A percentile compares a stretch with the other conserved stretches of the same genome.
Conservation (phyloP, 73 alveolate species). For the Uronychia binucleata region DNA sequence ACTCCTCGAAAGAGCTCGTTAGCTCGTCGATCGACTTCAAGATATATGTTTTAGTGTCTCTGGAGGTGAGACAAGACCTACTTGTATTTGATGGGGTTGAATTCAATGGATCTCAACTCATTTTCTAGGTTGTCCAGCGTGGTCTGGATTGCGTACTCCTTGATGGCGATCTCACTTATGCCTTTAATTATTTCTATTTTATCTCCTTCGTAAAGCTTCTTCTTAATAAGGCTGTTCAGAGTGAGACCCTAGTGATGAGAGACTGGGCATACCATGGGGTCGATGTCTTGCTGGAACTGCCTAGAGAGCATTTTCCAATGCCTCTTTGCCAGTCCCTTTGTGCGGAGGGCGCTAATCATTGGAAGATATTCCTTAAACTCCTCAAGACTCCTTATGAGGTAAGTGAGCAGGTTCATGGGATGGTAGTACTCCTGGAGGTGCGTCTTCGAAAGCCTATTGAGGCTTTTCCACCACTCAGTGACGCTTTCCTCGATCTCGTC, state of each 20-base stretch:
- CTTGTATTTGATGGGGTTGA: constrained; percentile 26
- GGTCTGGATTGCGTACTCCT: constrained; percentile 42
- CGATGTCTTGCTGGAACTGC: constrained; percentile 30
- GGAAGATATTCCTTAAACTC: constrained; percentile 43
- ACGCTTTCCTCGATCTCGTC: constrained; percentile 44
- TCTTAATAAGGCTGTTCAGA: constrained; percentile 19
- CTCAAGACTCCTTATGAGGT: constrained; percentile 31
- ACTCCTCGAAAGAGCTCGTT: constrained; percentile 31
- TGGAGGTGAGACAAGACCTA: not conserved
- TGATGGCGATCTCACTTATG: constrained; percentile 41
- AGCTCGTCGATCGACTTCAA: constrained; percentile 37
- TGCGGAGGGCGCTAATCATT: constrained; percentile 34
- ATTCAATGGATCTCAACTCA: constrained; percentile 30
- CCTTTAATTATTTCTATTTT: constrained; percentile 38
- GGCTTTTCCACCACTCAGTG: constrained; percentile 39
- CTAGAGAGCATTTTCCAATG: constrained; percentile 40
- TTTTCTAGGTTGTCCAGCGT: constrained; percentile 41
- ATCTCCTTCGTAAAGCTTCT: constrained; percentile 32
- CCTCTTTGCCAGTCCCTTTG: constrained; percentile 54
- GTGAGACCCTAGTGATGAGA: constrained; percentile 3
- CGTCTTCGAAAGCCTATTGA: constrained; percentile 26
- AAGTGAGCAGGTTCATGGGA: constrained; percentile 35
- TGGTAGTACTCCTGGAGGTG: constrained; percentile 9
- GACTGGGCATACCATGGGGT: constrained; percentile 6
- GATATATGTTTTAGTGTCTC: constrained; percentile 16